These are phyloP conservation scores for Rhizopus arrhizus DNA, from an alignment of 371 early-diverging fungal genomes.

Conservation along the genomic window DNA sequence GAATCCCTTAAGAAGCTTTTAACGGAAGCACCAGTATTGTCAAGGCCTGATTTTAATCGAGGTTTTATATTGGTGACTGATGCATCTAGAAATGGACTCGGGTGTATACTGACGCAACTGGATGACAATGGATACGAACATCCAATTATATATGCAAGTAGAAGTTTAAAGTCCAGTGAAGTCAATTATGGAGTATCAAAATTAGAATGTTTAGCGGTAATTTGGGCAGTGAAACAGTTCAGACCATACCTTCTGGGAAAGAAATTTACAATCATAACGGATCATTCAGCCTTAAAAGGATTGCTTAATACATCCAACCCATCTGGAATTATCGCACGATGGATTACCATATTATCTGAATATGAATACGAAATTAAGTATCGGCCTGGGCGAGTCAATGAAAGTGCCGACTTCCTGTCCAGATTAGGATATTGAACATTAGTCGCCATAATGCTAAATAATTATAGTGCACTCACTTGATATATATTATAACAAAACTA, in stretches of 20 bases:
- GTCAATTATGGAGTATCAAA: slow-evolving; percentile 4
- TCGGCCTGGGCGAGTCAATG: slow-evolving; percentile 1
- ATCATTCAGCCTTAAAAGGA: not conserved
- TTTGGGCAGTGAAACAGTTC: not conserved
- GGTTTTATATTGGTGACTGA: not conserved
- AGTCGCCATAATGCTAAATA: no score
- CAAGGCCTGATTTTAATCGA: not conserved
- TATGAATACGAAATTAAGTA: slow-evolving; percentile 5
- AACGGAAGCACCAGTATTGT: not conserved
- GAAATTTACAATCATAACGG: slow-evolving; percentile 1
- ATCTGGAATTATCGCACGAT: not conserved
- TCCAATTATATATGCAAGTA: not conserved
- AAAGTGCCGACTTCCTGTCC: slow-evolving; percentile 4
- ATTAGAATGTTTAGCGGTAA: slow-evolving; percentile 2
- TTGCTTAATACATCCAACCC: slow-evolving; percentile 1
- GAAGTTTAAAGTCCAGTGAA: not conserved
- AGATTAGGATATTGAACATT: not conserved
- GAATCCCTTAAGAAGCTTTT: slow-evolving; percentile 1
- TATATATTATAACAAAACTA: no score
- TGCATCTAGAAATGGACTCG: not conserved
- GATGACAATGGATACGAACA: not conserved
- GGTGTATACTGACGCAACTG: not conserved
- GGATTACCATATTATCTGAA: slow-evolving; percentile 1
- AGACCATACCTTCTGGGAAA: slow-evolving; percentile 1
- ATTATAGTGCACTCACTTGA: no score